Evolutionary conservation across 2,329 filamentous ascomycete species (phyloP).

Genomic region (Colletotrichum paranaense): DNA sequence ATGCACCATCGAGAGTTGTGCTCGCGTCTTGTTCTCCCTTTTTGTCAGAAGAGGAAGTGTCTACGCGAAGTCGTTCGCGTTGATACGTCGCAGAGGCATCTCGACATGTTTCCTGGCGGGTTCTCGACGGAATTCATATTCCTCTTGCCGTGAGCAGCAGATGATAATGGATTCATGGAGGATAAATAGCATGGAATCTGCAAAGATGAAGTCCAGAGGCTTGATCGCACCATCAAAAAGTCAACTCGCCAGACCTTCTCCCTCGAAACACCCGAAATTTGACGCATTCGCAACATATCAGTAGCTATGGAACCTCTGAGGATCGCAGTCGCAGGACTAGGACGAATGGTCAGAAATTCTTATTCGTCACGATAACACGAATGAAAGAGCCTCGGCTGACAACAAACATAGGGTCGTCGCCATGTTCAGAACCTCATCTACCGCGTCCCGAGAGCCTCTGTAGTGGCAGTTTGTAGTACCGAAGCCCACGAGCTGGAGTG

Average conservation of each 20-base stretch:
- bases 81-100: neutral
- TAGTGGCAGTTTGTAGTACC: neutral
- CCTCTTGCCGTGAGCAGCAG: neutral
- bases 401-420: neutral
- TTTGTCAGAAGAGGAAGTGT: neutral
- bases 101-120: neutral
- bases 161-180: too few relatives aligned
- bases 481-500: neutral
- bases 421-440: neutral
- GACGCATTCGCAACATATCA: too few relatives aligned
- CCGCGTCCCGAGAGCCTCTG: neutral
- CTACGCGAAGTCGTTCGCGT: neutral
- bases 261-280: neutral
- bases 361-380: too few relatives aligned
- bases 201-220: neutral
- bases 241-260: neutral
- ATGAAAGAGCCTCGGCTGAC: fast-evolving
- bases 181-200: neutral
- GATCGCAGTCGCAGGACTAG: neutral
- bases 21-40: neutral
- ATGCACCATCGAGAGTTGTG: too few relatives aligned
- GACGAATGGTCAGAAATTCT: neutral
- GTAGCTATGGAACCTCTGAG: neutral
- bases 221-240: neutral
- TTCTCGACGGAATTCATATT: neutral